phyloP scores from a whole-genome alignment of 495 filamentous ascomycete genomes.

The Pyrenula aspistea region DNA sequence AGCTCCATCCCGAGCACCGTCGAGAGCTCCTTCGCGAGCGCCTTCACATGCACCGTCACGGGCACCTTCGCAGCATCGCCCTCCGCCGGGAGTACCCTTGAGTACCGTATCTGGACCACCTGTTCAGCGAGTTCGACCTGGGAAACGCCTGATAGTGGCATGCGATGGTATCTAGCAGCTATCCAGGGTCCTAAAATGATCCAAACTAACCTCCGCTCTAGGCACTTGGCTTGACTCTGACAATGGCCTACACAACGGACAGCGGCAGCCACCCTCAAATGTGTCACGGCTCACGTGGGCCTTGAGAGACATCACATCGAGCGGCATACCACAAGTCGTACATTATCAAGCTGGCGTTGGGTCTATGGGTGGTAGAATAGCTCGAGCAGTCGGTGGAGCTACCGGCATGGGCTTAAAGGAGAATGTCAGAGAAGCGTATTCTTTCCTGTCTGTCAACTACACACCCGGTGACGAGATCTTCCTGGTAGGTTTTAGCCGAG shows the following conservation, averaged over 20 bases:
- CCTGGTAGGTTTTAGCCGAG: conserved; percentile 49
- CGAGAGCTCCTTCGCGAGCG: background rate
- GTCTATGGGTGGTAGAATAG: conserved; percentile 10
- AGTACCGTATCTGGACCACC: background rate
- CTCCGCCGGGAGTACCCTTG: background rate
- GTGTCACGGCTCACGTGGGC: background rate
- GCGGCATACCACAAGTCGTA: conserved; percentile 31
- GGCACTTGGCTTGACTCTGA: background rate
- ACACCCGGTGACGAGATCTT: conserved; percentile 41
- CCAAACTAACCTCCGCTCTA: background rate
- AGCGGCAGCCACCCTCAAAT: background rate
- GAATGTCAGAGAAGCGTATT: conserved; percentile 38
- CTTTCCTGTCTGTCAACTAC: conserved; percentile 38
- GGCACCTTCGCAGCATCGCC: background rate
- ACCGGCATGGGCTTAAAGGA: conserved; percentile 26
- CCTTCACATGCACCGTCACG: background rate
- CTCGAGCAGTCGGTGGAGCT: conserved; percentile 7
- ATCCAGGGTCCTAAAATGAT: background rate
- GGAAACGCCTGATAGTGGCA: background rate
- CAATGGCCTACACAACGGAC: background rate
- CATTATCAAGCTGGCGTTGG: conserved; percentile 47
- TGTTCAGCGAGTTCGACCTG: background rate
- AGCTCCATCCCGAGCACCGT: background rate
- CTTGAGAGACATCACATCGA: background rate
- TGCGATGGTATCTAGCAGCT: background rate